A percentile compares a stretch with the other conserved stretches of the same genome.
Evolutionary conservation across 2,329 filamentous ascomycete species (phyloP).

Genomic region (Botrytis deweyae): DNA sequence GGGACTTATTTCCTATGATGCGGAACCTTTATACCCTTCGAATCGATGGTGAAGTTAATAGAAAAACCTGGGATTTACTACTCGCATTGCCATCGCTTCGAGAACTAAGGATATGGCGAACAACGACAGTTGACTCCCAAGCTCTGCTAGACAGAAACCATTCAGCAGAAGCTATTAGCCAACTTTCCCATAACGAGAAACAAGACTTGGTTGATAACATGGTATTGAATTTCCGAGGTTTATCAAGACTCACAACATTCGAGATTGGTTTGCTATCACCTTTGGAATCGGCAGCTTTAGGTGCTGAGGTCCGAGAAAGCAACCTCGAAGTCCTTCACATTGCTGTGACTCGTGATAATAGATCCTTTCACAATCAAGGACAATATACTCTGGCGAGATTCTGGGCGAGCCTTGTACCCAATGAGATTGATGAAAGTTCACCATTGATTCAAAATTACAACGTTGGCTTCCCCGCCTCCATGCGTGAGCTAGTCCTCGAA

Average conservation of each 20-base stretch:
- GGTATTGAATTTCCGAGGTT: slow-evolving; percentile 20
- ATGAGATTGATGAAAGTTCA: slow-evolving; percentile 18
- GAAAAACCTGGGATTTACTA: slow-evolving; percentile 16
- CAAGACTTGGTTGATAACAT: slow-evolving; percentile 1
- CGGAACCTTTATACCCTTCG: slow-evolving; percentile 8
- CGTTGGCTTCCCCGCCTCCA: slow-evolving; percentile 18
- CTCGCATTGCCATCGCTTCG: slow-evolving; percentile 15
- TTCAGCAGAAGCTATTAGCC: not conserved
- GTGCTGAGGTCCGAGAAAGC: slow-evolving; percentile 15
- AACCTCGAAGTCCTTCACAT: slow-evolving; percentile 21
- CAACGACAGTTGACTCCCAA: slow-evolving; percentile 17
- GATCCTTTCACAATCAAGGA: slow-evolving; percentile 18
- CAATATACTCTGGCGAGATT: slow-evolving; percentile 17
- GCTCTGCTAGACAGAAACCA: slow-evolving; percentile 11
- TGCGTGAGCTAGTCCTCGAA: slow-evolving; percentile 21
- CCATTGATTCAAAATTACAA: slow-evolving; percentile 10
- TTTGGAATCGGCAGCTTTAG: slow-evolving; percentile 21
- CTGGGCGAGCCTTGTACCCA: slow-evolving; percentile 15
- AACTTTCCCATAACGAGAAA: not conserved
- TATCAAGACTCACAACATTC: slow-evolving; percentile 17
- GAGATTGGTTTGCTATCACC: slow-evolving; percentile 22
- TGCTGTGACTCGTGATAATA: slow-evolving; percentile 20
- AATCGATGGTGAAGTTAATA: slow-evolving; percentile 20
- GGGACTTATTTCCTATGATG: slow-evolving; percentile 14
- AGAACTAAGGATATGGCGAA: slow-evolving; percentile 23